Conservation (phyloP, 768 basidiomycete genomes). For the Hypholoma sublateritium region DNA sequence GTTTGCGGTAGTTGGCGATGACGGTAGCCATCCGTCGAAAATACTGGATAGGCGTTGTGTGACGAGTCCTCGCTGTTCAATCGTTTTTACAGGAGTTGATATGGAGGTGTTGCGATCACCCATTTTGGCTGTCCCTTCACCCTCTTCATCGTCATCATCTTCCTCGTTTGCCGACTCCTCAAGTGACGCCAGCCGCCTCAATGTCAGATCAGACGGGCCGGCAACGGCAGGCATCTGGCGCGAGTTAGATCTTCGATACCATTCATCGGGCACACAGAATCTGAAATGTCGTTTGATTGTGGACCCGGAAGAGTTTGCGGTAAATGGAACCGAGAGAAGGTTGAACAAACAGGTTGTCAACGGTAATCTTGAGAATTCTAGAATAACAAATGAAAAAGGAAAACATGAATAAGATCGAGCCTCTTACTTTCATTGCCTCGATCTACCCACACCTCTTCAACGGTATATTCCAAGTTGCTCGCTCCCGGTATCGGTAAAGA, state of each 20-base stretch:
- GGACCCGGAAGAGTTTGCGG: slow-evolving; percentile 41
- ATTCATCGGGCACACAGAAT: slow-evolving; percentile 76
- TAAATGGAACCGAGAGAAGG: slow-evolving; percentile 40
- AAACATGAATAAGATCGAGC: background rate
- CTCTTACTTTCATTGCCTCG: slow-evolving; percentile 54
- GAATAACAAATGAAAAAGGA: slow-evolving; percentile 12
- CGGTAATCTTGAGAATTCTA: slow-evolving; percentile 45
- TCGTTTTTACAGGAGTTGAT: slow-evolving; percentile 20
- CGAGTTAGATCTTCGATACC: slow-evolving; percentile 72
- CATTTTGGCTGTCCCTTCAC: slow-evolving; percentile 65
- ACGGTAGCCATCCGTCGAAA: slow-evolving; percentile 64
- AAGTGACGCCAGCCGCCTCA: slow-evolving; percentile 46
- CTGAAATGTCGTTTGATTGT: slow-evolving; percentile 47
- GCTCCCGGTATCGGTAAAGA: slow-evolving; percentile 66
- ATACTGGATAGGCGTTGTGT: slow-evolving; percentile 66
- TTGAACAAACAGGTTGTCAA: slow-evolving; percentile 42
- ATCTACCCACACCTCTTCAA: slow-evolving; percentile 68
- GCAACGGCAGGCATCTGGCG: slow-evolving; percentile 46
- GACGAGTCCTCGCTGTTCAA: slow-evolving; percentile 54
- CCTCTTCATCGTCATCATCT: slow-evolving; percentile 43
- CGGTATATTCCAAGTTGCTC: slow-evolving; percentile 66
- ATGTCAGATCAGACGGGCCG: slow-evolving; percentile 52
- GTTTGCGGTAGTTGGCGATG: slow-evolving; percentile 37
- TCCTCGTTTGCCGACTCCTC: slow-evolving; percentile 46
- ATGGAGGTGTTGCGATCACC: slow-evolving; percentile 19